A percentile compares a stretch with the other conserved stretches of the same genome.
phyloP scores from a whole-genome alignment of 2,329 filamentous ascomycete species.

The Immersiporthe knoxdaviesiana region DNA sequence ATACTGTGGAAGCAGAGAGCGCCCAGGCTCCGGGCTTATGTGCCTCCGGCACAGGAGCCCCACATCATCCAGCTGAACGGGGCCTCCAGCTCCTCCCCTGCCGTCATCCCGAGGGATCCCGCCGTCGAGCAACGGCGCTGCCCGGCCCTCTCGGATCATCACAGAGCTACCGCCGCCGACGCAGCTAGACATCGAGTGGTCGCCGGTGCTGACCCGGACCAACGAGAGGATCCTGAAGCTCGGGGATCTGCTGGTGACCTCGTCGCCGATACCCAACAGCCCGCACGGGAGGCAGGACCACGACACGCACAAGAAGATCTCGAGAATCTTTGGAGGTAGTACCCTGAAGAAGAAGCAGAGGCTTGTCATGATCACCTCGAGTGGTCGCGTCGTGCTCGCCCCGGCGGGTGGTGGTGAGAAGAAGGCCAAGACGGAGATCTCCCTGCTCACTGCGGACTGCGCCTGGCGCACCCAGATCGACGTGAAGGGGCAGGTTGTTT shows the following conservation, averaged over 20 bases:
- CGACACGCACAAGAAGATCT: constrained; percentile 82
- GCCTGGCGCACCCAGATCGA: constrained; percentile 81
- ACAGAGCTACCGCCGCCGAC: constrained; percentile 96
- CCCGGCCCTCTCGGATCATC: constrained; percentile 77
- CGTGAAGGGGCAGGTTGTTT: constrained; percentile 83
- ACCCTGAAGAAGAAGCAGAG: constrained; percentile 91
- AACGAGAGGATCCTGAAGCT: constrained; percentile 96
- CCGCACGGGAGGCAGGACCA: constrained; percentile 70
- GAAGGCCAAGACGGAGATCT: constrained; percentile 89
- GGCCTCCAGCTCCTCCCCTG: constrained; percentile 35
- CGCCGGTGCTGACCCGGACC: constrained; percentile 83
- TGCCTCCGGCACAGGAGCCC: constrained; percentile 75
- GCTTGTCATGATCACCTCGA: constrained; percentile 92
- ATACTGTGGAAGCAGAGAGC: constrained; percentile 87
- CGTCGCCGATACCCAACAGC: constrained; percentile 75
- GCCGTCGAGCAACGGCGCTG: constrained; percentile 47
- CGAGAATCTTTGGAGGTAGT: constrained; percentile 89
- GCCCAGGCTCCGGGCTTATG: constrained; percentile 82
- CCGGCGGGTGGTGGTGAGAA: constrained; percentile 95
- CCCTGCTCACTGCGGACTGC: constrained; percentile 75
- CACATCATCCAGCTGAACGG: constrained; percentile 75
- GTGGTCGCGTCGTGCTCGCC: constrained; percentile 85
- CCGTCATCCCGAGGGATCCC: constrained; percentile 40
- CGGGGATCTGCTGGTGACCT: constrained; percentile 85
- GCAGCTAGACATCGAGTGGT: constrained; percentile 98